Evolutionary conservation across 192 early-diverging fungal species (phyloP).

Genomic region (Coemansia sp.): DNA sequence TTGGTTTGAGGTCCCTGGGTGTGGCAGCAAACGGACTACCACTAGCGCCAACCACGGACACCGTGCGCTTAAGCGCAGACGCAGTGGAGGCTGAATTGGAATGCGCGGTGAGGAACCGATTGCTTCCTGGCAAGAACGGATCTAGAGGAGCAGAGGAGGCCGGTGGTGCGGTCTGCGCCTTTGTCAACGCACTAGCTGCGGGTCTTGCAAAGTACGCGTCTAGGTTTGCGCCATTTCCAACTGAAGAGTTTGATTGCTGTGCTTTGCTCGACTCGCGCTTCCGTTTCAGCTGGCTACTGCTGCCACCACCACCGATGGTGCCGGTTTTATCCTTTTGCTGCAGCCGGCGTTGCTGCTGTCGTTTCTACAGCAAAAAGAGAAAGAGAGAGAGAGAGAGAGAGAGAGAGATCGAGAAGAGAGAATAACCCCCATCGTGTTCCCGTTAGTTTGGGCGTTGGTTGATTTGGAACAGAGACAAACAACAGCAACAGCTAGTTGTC

Average conservation of each 20-base stretch:
- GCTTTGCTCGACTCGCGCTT: slow-evolving; percentile 19
- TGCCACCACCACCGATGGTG: background rate
- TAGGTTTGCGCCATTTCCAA: slow-evolving; percentile 6
- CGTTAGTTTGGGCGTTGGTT: background rate
- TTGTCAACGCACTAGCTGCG: background rate
- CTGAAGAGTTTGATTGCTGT: background rate
- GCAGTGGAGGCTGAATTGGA: background rate
- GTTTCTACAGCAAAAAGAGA: slow-evolving; percentile 29
- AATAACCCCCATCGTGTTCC: too few relatives aligned
- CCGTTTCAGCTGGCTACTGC: slow-evolving; percentile 12
- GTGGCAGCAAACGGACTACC: slow-evolving; percentile 45
- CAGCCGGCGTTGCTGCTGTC: slow-evolving; percentile 32
- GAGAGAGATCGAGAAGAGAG: too few relatives aligned
- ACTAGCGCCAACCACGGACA: background rate
- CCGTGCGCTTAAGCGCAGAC: background rate
- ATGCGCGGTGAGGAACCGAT: too few relatives aligned
- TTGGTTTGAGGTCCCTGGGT: slow-evolving; percentile 22
- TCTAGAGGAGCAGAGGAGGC: background rate
- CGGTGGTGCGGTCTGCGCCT: slow-evolving; percentile 5
- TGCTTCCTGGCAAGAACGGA: too few relatives aligned
- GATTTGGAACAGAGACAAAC: background rate
- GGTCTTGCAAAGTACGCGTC: slow-evolving; percentile 19
- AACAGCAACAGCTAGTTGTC: background rate
- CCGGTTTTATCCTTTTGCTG: slow-evolving; percentile 18
- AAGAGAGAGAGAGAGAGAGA: too few relatives aligned